Evolutionary conservation across 2,329 filamentous ascomycete species (phyloP).

Genomic region (Colletotrichum gigasporum): DNA sequence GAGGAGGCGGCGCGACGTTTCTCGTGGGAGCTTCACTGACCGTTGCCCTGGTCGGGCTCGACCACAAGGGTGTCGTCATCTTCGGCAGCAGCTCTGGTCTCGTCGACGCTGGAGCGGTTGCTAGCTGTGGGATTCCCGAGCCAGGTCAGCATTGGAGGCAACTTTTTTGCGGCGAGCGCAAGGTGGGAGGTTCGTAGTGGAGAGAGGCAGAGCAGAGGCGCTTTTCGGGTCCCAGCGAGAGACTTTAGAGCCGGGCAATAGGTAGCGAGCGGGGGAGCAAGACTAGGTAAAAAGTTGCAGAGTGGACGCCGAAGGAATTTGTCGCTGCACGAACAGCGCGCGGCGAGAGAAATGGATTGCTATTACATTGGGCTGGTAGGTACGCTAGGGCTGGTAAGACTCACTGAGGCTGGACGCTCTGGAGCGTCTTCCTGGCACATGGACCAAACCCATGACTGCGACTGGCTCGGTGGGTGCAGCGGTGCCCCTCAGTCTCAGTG

Average conservation of each 20-base stretch:
- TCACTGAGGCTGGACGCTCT: conserved; percentile 33
- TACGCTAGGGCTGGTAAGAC: conserved; percentile 30
- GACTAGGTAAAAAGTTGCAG: background rate
- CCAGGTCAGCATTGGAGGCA: conserved; percentile 53
- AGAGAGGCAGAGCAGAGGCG: conserved; percentile 16
- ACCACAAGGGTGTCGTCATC: conserved; percentile 84
- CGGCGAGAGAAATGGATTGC: conserved; percentile 12
- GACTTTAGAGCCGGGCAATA: conserved; percentile 2
- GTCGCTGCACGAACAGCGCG: background rate
- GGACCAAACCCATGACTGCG: conserved; percentile 34
- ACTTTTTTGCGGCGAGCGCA: conserved; percentile 25
- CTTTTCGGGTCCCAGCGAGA: conserved; percentile 11
- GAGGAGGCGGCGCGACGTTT: background rate
- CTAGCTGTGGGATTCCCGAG: conserved; percentile 49
- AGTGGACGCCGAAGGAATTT: conserved; percentile 4
- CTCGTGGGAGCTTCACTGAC: conserved; percentile 58
- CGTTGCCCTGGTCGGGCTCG: conserved; percentile 93
- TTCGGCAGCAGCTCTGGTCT: conserved; percentile 54
- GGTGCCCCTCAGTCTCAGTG: conserved; percentile 23
- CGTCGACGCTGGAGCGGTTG: conserved; percentile 67
- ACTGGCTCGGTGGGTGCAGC: conserved; percentile 32
- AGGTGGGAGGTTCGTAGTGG: conserved; percentile 15
- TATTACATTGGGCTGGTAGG: conserved; percentile 22
- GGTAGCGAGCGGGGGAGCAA: background rate
- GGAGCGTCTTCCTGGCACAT: conserved; percentile 34